A percentile compares a stretch with the other conserved stretches of the same genome.
phyloP scores from a whole-genome alignment of 441 rosid genomes.

The Erodium moschatum region DNA sequence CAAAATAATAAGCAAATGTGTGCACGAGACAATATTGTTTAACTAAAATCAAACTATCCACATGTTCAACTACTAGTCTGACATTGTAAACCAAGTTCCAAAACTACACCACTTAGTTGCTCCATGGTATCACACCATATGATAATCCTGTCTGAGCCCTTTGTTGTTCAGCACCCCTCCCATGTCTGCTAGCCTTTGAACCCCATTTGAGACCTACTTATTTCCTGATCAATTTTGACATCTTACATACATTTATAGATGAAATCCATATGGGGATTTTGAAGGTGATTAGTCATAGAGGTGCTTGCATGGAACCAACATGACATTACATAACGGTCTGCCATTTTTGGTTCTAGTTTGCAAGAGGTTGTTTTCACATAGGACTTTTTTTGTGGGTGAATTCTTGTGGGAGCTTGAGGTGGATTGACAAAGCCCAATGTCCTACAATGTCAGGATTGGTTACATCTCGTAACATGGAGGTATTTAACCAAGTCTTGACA shows the following conservation, averaged over 20 bases:
- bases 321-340: background rate
- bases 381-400: background rate
- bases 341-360: background rate
- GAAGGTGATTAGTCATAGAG: background rate
- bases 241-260: conserved; percentile 5
- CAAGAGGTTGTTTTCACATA: background rate
- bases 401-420: background rate
- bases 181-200: background rate
- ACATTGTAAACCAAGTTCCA: conserved; percentile 1
- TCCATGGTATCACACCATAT: background rate
- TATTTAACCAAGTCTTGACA: background rate
- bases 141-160: background rate
- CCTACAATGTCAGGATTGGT: no score
- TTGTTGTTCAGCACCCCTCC: conserved; percentile 1
- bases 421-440: background rate
- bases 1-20: background rate
- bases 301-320: background rate
- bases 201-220: background rate
- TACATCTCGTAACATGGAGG: background rate
- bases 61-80: background rate
- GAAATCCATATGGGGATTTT: background rate
- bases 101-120: background rate
- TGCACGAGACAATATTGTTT: background rate
- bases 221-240: background rate
- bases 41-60: background rate